Conservation (phyloP, 495 filamentous ascomycete species). For the Pyrenula aspistea region DNA sequence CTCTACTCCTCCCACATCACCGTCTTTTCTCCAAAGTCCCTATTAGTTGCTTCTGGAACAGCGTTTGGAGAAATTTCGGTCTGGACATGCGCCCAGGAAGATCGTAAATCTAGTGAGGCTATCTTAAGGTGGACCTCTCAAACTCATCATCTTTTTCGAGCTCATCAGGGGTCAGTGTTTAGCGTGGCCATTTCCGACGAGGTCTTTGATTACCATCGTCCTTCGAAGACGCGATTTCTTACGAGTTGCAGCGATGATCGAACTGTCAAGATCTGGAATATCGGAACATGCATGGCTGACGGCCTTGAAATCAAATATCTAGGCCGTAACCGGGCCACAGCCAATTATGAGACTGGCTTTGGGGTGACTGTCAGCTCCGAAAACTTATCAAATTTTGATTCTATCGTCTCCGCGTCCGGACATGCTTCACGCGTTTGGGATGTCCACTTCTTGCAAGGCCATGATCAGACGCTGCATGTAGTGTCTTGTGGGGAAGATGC, state of each 20-base stretch:
- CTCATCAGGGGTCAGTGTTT: slow-evolving; percentile 91
- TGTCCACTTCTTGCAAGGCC: slow-evolving; percentile 52
- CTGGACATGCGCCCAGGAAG: slow-evolving; percentile 54
- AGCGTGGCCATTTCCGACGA: slow-evolving; percentile 65
- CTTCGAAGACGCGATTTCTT: slow-evolving; percentile 40
- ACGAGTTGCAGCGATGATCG: slow-evolving; percentile 94
- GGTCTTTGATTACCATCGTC: slow-evolving; percentile 24
- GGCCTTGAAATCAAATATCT: slow-evolving; percentile 15
- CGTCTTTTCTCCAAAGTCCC: slow-evolving; percentile 36
- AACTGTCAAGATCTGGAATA: slow-evolving; percentile 81
- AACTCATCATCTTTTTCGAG: slow-evolving; percentile 64
- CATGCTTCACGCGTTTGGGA: slow-evolving; percentile 87
- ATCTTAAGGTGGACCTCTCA: slow-evolving; percentile 4
- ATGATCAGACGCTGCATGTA: background rate
- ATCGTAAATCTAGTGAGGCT: slow-evolving; percentile 1
- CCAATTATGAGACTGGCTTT: slow-evolving; percentile 31
- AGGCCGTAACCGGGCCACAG: slow-evolving; percentile 4
- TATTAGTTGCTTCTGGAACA: slow-evolving; percentile 78
- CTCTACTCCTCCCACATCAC: slow-evolving; percentile 73
- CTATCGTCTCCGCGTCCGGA: slow-evolving; percentile 60
- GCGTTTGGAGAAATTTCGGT: slow-evolving; percentile 88
- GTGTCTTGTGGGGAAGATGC: slow-evolving; percentile 74
- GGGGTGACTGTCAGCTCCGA: slow-evolving; percentile 15
- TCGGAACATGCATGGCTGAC: slow-evolving; percentile 33
- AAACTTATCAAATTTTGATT: background rate